Evolutionary conservation across 192 early-diverging fungal species (phyloP).

Genomic region (Rhizoclosmatium globosum): DNA sequence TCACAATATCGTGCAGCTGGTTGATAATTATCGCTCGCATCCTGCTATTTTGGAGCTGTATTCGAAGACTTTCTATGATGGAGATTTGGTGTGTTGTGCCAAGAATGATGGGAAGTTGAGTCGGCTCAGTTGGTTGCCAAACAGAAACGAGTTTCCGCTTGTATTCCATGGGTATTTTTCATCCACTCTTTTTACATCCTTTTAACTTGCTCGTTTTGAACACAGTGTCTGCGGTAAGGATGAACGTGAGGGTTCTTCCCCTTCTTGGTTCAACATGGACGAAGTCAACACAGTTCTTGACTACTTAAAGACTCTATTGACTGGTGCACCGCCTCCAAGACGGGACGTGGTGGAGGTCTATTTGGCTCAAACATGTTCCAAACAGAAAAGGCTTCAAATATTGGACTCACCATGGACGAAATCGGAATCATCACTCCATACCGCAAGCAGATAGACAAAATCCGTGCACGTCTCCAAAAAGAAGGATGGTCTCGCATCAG

Average conservation of each 20-base stretch:
- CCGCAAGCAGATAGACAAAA: constrained; percentile 44
- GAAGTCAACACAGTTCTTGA: constrained; percentile 32
- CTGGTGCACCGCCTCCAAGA: constrained; percentile 5
- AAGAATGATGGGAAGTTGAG: not conserved
- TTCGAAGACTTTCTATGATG: constrained; percentile 36
- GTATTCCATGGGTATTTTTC: constrained; percentile 37
- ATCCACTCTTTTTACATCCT: not conserved
- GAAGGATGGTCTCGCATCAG: constrained; percentile 34
- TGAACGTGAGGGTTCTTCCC: constrained; percentile 32
- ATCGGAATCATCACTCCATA: constrained; percentile 52
- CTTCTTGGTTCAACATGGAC: constrained; percentile 42
- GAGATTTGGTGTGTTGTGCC: constrained; percentile 13
- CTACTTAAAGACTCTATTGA: constrained; percentile 15
- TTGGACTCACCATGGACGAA: constrained; percentile 28
- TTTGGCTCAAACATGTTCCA: not conserved
- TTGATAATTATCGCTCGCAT: constrained; percentile 41
- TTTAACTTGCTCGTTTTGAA: no score
- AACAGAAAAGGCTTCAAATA: constrained; percentile 11
- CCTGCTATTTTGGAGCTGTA: constrained; percentile 39
- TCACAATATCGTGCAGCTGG: constrained; percentile 17
- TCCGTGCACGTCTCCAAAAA: constrained; percentile 31
- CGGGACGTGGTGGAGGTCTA: not conserved
- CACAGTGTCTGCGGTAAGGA: constrained; percentile 35
- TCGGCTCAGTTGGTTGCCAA: constrained; percentile 30
- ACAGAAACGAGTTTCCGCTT: constrained; percentile 33